Evolutionary conservation across 768 basidiomycete genomes (phyloP).

Genomic region (Lactarius sp.): DNA sequence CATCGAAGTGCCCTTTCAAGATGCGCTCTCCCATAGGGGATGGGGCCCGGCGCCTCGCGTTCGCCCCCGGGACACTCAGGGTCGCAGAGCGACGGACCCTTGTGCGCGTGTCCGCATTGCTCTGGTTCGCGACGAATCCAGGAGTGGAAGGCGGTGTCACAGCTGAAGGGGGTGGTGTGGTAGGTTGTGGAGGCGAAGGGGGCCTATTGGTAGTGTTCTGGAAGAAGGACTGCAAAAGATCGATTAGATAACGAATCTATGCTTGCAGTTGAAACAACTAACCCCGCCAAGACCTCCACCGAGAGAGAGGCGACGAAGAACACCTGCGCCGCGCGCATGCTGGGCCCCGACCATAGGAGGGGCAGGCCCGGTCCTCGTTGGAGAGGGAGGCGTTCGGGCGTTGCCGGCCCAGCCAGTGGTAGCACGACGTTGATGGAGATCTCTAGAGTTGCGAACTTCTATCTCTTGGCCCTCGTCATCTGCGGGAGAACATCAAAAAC

Average conservation of each 20-base stretch:
- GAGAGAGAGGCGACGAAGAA: conserved; percentile 72
- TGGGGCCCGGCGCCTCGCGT: conserved; percentile 55
- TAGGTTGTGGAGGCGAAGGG: conserved; percentile 18
- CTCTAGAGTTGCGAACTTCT: conserved; percentile 3
- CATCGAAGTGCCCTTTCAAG: conserved; percentile 86
- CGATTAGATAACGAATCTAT: conserved; percentile 13
- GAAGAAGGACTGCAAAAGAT: conserved; percentile 18
- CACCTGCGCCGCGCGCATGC: conserved; percentile 61
- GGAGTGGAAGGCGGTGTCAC: not conserved
- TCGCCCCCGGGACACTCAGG: conserved; percentile 39
- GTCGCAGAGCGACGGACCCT: conserved; percentile 55
- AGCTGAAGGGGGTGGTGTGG: conserved; percentile 23
- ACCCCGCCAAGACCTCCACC: conserved; percentile 57
- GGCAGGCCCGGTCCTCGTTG: conserved; percentile 24
- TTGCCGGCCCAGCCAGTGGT: conserved; percentile 47
- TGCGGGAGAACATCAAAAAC: not conserved
- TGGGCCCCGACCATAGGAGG: conserved; percentile 40
- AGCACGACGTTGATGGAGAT: conserved; percentile 43
- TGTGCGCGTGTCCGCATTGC: conserved; percentile 27
- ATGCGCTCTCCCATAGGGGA: conserved; percentile 91
- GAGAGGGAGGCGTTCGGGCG: conserved; percentile 49
- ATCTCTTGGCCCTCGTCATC: conserved; percentile 23
- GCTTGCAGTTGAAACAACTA: conserved; percentile 27
- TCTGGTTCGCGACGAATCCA: conserved; percentile 6
- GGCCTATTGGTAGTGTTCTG: conserved; percentile 7